Evolutionary conservation across 805 yeast genomes (phyloP), one percentile per base, ranked within the genome.

Genomic region (Pichia membranifaciens): DNA sequence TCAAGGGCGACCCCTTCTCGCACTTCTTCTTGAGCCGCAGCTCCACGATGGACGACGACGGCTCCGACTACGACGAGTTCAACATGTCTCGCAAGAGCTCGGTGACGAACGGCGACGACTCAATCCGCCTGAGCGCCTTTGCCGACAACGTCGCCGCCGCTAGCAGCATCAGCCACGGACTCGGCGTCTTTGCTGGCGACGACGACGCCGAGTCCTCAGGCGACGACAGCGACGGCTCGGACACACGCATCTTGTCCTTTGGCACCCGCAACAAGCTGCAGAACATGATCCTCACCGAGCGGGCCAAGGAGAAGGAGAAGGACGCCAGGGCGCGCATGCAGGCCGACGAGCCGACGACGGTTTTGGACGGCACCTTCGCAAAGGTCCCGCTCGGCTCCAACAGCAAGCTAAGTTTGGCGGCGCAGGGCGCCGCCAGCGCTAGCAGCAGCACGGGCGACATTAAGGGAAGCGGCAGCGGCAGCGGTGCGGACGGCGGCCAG

Each of bases 321-420:
- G 13, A 6, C 6, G 29, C 16, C 20, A 18, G 35, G 20, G 34
- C 20, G 15, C n/a, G 45, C 15, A 41, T 39, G 33, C 10, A 17
- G 25, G 49, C 39, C 1, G 43, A 44, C 20, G 34, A 45, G 12
- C 33, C 45, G 12, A 33, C 45, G 16, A 43, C 53, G 1, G 33
- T 53, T 4, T 38, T 56, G 9, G 53, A 49, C 15, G 59, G 60
- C 21, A 54, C 59, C 3, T 57, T 55, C 41, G 38, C 45, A 3
- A 50, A 51, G 16, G 43, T 32, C 15, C 43, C 48, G 5, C 46
- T 55, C 17, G 41, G 57, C 13, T 49, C 56, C 1, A 44, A 43
- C 25, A 34, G 35, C 17, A 50, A 23, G 12, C 17, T 50, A 12
- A 35, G 25, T 25, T 25, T 25, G 10, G 29, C 29, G 7, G 10